Percentiles rank a stretch among this genome's conserved stretches.
These are phyloP conservation scores for Thermoascus crustaceus DNA, from an alignment of 2,329 filamentous ascomycete genomes.

Conservation along the genomic window DNA sequence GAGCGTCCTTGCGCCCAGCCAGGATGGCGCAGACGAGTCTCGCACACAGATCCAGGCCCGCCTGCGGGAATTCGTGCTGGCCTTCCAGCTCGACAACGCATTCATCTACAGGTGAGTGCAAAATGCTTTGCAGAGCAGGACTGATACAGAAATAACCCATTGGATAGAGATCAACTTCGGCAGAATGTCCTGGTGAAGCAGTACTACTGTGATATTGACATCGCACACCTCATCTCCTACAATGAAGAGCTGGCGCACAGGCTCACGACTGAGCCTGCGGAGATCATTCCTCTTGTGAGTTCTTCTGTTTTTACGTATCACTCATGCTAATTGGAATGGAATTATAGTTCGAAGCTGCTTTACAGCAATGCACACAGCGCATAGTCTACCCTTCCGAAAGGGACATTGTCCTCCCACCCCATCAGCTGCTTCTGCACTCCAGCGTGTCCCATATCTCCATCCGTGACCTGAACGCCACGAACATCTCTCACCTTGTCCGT, in stretches of 20 bases:
- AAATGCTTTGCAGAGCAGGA: not conserved
- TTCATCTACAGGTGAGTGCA: conserved; percentile 77
- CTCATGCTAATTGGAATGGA: not conserved
- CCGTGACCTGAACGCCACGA: conserved; percentile 83
- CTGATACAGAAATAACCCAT: conserved; percentile 5
- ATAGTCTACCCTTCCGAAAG: conserved; percentile 77
- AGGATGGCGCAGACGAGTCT: conserved; percentile 59
- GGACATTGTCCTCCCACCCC: conserved; percentile 67
- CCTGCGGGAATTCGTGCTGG: conserved; percentile 83
- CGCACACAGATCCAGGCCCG: conserved; percentile 66
- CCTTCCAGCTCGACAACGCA: conserved; percentile 86
- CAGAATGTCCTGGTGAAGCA: conserved; percentile 92
- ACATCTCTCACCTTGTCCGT: conserved; percentile 87
- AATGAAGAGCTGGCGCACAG: conserved; percentile 91
- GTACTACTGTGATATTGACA: conserved; percentile 93
- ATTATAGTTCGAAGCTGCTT: conserved; percentile 73
- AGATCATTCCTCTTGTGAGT: conserved; percentile 81
- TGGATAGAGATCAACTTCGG: conserved; percentile 74
- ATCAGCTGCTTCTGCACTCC: conserved; percentile 92
- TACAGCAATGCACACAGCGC: conserved; percentile 84
- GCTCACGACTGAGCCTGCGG: conserved; percentile 79
- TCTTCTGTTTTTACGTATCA: not conserved
- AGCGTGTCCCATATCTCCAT: conserved; percentile 86
- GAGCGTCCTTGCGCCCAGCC: conserved; percentile 65
- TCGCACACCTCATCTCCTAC: conserved; percentile 90